Base-by-base conservation (phyloP, 2,329 filamentous ascomycete species). In the Cytospora paraplurivora region DNA sequence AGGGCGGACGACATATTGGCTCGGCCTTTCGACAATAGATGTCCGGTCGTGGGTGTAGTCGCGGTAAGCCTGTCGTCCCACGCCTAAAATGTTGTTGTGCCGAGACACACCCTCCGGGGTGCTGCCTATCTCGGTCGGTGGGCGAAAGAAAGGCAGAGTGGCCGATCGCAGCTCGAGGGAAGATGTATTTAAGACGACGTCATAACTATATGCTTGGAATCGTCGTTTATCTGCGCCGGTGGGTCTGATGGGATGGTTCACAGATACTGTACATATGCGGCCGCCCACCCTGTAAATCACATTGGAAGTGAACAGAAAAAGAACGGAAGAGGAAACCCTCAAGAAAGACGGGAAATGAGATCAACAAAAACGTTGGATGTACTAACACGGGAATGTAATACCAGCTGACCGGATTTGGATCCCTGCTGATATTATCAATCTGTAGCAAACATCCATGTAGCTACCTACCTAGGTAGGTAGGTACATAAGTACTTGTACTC, bases 1-100 rank as follows among this genome's bases (percentile, higher is more conserved):
- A 93, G 85, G 49, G 88, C 89, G 70, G 85, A 83, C 76, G 71
- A 70, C 70, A 69, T 68, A 56, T 58, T 67, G 52, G 52, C 53
- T 47, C 21, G 44, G 56, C 37, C 37, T 49, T 59, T 49, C 19
- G 8, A 2, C 1, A 47, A 7, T 21, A 19, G n/a, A 47, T 19
- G 5, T n/a, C 11, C 4, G 44, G 44, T 17, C 11, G 27, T 47
- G 7, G 2, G 4, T 11, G n/a, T 47, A 47, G n/a, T 19, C 44
- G 44, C n/a, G 21, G n/a, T 7, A 47, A 11, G 3, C 21, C 8
- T n/a, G 44, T 19, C n/a, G 44, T 47, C n/a, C 21, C 8, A 21
- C n/a, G n/a, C 44, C 44, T 19, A 17, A 19, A 11, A 2, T 47
- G 12, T 47, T 47, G 19, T 12, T 11, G n/a, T 47, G 17, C 8